Evolutionary conservation across 805 yeast genomes (phyloP), one percentile per base, ranked within the genome.

Genomic region (Yarrowia osloensis): DNA sequence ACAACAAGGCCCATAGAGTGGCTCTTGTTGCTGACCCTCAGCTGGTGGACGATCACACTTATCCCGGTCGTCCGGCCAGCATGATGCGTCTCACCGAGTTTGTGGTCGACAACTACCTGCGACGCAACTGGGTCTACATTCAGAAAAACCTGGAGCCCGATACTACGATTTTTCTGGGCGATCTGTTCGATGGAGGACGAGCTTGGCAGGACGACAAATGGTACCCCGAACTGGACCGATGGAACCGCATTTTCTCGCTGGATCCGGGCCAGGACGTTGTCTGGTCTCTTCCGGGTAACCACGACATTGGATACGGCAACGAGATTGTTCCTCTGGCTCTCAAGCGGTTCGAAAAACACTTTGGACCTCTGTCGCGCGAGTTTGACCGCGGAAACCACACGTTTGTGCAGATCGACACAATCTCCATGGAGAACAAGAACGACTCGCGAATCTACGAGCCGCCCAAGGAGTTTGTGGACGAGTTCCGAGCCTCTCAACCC

Each of bases 111-210:
- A 86, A 89, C 70, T 93, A 91, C 73, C 87, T 91, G 71, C 87
- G 85, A 70, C 82, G 92, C 66, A 92, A 94, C 75, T 86, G 90
- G 82, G 82, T 84, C 71, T 79, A 80, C 68, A 77, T 88, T 44
- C 88, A 88, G 69, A 70, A 77, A 8, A 70, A 77, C 2, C 80
- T 95, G 65, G 84, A 85, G 39, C 97, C 98, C 0, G 89, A 92
- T 72, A 80, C 89, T 1, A 85, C 86, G 4, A 77, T 94, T 5
- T 94, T 91, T 74, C 78, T 95, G 29, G 99, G 99, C 2, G 99
- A 95, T 75, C 77, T 94, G 71, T 89, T 94, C 74, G 99, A 95
- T 77, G 98, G 98, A 13, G 98, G 98, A 0, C 81, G 99, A 68
- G 88, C 88, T 66, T 92, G 97, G 94, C 85, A 84, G 44, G 86